A percentile compares a stretch with the other conserved stretches of the same genome.
These are phyloP conservation scores for Fraxinus baroniana DNA, from an alignment of 305 asterid genomes.

Conservation along the genomic window DNA sequence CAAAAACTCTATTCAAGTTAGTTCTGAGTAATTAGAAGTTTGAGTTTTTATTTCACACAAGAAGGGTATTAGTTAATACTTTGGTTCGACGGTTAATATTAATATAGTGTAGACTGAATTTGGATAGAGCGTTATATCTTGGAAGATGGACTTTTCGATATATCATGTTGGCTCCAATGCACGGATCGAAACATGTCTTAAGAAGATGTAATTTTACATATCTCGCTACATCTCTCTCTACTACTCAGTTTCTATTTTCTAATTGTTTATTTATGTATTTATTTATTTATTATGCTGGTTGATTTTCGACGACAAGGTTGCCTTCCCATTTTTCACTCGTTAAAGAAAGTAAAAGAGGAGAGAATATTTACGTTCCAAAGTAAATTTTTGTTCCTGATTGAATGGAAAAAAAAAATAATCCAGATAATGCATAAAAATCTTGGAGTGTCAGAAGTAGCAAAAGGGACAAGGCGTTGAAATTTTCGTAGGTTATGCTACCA, in stretches of 20 bases:
- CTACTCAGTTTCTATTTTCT: neutral
- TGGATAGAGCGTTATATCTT: neutral
- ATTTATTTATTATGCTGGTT: too few relatives aligned
- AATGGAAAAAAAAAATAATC: neutral
- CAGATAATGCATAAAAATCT: neutral
- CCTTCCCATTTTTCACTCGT: neutral
- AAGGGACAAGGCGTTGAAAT: neutral
- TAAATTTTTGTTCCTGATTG: neutral
- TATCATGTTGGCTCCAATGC: neutral
- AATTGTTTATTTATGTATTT: too few relatives aligned
- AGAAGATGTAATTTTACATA: too few relatives aligned
- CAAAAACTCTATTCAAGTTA: too few relatives aligned
- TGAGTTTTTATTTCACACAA: too few relatives aligned
- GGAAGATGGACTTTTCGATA: neutral
- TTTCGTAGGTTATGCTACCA: neutral
- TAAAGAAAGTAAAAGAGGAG: neutral
- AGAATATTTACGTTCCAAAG: neutral
- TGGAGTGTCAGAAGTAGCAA: neutral
- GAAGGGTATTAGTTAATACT: too few relatives aligned
- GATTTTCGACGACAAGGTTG: neutral
- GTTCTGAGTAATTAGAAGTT: too few relatives aligned
- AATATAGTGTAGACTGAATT: neutral
- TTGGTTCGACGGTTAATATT: neutral
- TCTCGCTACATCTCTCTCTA: neutral
- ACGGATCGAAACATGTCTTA: too few relatives aligned